Conservation (phyloP, 192 early-diverging fungal genomes). For the Funneliformis geosporum region DNA sequence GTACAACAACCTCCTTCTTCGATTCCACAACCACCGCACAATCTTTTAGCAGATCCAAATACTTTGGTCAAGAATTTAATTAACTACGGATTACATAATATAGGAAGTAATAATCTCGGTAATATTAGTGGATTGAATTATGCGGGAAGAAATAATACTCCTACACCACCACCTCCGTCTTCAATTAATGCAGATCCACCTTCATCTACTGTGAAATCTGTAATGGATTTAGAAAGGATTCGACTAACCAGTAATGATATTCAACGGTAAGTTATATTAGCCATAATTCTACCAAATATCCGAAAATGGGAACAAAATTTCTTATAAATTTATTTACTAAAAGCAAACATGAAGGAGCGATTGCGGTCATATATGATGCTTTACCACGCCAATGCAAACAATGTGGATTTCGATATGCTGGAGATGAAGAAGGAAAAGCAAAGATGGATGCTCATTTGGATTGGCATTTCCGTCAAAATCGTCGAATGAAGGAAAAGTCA, state of each 20-base stretch:
- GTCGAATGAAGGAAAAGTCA: constrained; percentile 78
- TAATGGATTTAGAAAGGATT: constrained; percentile 41
- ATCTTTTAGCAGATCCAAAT: constrained; percentile 25
- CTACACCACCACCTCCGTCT: constrained; percentile 1
- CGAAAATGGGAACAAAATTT: neutral
- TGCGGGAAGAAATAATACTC: neutral
- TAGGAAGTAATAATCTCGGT: neutral
- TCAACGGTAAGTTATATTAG: constrained; percentile 40
- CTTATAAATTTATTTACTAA: constrained; percentile 9
- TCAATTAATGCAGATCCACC: neutral
- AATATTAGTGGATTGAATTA: constrained; percentile 3
- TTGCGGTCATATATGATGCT: constrained; percentile 71
- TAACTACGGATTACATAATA: constrained; percentile 14
- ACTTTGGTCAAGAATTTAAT: constrained; percentile 29
- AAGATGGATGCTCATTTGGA: constrained; percentile 88
- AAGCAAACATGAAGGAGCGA: constrained; percentile 58
- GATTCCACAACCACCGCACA: neutral
- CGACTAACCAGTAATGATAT: constrained; percentile 54
- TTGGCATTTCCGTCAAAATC: constrained; percentile 96
- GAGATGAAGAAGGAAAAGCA: constrained; percentile 63
- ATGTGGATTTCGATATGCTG: constrained; percentile 83
- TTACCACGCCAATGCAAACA: constrained; percentile 86
- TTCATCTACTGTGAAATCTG: neutral
- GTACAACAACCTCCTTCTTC: neutral
- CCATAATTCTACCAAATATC: neutral